phyloP scores from a whole-genome alignment of 768 basidiomycete species.

The Psilocybe subaeruginosa region DNA sequence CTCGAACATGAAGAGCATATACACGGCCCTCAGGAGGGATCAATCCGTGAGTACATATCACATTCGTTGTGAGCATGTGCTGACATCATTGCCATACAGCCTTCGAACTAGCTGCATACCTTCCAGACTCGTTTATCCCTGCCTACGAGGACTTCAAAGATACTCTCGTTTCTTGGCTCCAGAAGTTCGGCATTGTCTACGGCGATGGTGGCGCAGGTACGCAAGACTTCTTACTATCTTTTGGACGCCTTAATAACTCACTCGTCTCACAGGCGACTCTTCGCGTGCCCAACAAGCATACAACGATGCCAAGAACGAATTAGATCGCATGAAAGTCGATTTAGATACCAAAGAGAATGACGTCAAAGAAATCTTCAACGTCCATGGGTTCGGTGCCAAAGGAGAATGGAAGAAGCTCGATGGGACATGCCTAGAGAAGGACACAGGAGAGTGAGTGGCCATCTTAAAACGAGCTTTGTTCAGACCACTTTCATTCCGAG shows the following conservation, averaged over 20 bases:
- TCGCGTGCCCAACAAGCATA: constrained; percentile 65
- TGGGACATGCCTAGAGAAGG: constrained; percentile 74
- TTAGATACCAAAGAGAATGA: constrained; percentile 58
- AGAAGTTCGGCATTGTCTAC: constrained; percentile 61
- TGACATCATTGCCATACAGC: constrained; percentile 47
- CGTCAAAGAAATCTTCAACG: constrained; percentile 65
- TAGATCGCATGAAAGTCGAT: constrained; percentile 55
- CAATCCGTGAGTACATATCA: constrained; percentile 50
- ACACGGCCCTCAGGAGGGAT: constrained; percentile 46
- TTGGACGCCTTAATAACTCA: not conserved
- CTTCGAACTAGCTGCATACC: constrained; percentile 77
- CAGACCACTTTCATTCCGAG: too few relatives aligned
- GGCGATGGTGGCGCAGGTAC: constrained; percentile 45
- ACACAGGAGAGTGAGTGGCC: constrained; percentile 84
- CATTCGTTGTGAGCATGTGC: not conserved
- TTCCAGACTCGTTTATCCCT: constrained; percentile 81
- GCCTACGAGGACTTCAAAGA: constrained; percentile 72
- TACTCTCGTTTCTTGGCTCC: constrained; percentile 61
- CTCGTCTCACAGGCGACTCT: constrained; percentile 44
- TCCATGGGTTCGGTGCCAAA: constrained; percentile 68
- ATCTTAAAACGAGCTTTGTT: not conserved
- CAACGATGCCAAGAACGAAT: constrained; percentile 61
- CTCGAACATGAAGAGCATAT: constrained; percentile 78
- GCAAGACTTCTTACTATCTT: not conserved
- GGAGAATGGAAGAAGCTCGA: constrained; percentile 99